These are phyloP conservation scores for Cryoendolithus antarcticus DNA, from an alignment of 2,329 filamentous ascomycete genomes.

Conservation along the genomic window DNA sequence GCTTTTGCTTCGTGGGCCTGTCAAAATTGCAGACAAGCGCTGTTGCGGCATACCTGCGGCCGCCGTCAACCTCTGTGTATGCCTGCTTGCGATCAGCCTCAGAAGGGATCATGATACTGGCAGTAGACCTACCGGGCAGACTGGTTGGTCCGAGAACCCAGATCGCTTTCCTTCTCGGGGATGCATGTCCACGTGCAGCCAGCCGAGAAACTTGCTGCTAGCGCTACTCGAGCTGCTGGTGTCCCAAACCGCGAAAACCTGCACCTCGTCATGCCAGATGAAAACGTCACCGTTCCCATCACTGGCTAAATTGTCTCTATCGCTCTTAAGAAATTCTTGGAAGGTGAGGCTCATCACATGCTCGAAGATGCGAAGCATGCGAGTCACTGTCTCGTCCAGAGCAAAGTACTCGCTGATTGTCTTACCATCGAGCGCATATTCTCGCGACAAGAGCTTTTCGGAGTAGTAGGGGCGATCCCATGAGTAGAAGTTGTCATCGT, in stretches of 20 bases:
- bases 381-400: slow-evolving; percentile 35
- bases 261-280: slow-evolving; percentile 44
- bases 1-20: slow-evolving; percentile 37
- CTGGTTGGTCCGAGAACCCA: slow-evolving; percentile 28
- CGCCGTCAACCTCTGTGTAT: slow-evolving; percentile 36
- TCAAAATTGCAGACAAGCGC: slow-evolving; percentile 46
- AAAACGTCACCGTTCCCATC: slow-evolving; percentile 36
- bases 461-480: slow-evolving; percentile 43
- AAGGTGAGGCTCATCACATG: slow-evolving; percentile 42
- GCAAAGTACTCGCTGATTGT: slow-evolving; percentile 41
- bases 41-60: slow-evolving; percentile 41
- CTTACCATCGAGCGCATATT: slow-evolving; percentile 37
- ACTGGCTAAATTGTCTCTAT: slow-evolving; percentile 31
- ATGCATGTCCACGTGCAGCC: slow-evolving; percentile 47
- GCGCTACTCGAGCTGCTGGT: slow-evolving; percentile 26
- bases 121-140: slow-evolving; percentile 48
- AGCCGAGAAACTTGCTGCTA: slow-evolving; percentile 41
- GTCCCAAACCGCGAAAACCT: slow-evolving; percentile 45
- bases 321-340: slow-evolving; percentile 33
- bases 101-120: slow-evolving; percentile 35
- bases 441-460: slow-evolving; percentile 36
- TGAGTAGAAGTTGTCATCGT: slow-evolving; percentile 34
- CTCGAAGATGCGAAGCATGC: slow-evolving; percentile 45
- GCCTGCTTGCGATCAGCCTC: slow-evolving; percentile 25
- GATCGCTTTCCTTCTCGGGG: slow-evolving; percentile 43